Conservation (phyloP, 768 basidiomycete species). For the Leccinum barrowsii region DNA sequence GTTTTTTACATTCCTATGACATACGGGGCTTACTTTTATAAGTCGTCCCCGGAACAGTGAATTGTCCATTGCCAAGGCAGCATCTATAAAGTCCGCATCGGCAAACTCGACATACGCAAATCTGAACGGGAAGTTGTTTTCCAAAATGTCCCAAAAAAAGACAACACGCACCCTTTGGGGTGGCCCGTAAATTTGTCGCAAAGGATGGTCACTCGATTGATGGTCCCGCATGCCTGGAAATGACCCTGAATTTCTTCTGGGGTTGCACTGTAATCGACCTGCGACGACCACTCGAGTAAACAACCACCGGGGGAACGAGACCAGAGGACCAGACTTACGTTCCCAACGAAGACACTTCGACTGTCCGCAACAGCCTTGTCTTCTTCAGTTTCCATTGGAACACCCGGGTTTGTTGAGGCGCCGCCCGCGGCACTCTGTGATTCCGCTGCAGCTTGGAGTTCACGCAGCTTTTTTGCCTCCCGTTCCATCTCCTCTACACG, state of each 20-base stretch:
- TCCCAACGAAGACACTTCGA: constrained; percentile 93
- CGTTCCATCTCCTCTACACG: constrained; percentile 91
- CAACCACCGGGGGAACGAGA: constrained; percentile 4
- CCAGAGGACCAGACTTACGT: constrained; percentile 55
- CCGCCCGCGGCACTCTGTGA: constrained; percentile 47
- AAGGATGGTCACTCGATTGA: constrained; percentile 97
- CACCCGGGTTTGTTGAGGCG: constrained; percentile 42
- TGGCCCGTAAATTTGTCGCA: constrained; percentile 99
- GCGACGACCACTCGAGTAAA: constrained; percentile 8
- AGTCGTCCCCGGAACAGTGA: constrained; percentile 92
- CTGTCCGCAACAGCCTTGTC: constrained; percentile 77
- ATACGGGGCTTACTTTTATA: constrained; percentile 65
- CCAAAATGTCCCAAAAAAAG: constrained; percentile 9
- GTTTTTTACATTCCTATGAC: not conserved
- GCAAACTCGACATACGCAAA: constrained; percentile 99
- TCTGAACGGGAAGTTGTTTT: constrained; percentile 39
- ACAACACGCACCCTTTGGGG: constrained; percentile 81
- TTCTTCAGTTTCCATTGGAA: constrained; percentile 76
- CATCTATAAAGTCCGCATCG: constrained; percentile 85
- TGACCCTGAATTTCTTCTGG: constrained; percentile 98
- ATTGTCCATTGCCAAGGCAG: constrained; percentile 91
- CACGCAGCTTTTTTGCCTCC: constrained; percentile 83
- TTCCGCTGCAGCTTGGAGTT: constrained; percentile 78
- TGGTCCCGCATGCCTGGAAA: constrained; percentile 96
- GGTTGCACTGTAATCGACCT: constrained; percentile 98